phyloP scores from a whole-genome alignment of 2,329 filamentous ascomycete species.

The Aspergillus pseudoviridinutans region DNA sequence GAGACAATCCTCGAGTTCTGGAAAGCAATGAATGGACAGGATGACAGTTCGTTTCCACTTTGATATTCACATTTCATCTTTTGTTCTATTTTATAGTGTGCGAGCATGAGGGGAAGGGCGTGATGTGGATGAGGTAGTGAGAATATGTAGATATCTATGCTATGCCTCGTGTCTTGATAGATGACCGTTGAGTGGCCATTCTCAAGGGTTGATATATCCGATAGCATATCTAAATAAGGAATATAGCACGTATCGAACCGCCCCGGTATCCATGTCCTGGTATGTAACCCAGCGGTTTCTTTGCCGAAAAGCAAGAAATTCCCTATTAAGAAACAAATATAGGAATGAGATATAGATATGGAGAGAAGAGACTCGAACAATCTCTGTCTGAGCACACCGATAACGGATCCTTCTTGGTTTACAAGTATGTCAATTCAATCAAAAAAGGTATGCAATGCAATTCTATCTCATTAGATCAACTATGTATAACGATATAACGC shows the following conservation, averaged over 20 bases:
- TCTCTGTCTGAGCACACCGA: neutral
- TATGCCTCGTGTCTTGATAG: neutral
- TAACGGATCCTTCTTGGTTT: neutral
- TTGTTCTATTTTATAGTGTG: neutral
- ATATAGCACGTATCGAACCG: too few species aligned
- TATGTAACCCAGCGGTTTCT: too few species aligned
- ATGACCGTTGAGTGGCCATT: neutral
- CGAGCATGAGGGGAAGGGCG: neutral
- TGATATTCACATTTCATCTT: neutral
- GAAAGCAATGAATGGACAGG: conserved; percentile 12
- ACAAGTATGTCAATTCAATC: neutral
- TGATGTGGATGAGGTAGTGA: neutral
- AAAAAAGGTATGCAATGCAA: neutral
- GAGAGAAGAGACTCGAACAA: too few species aligned
- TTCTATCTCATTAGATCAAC: neutral
- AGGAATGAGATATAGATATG: too few species aligned
- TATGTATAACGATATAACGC: neutral
- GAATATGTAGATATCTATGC: neutral
- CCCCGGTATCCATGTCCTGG: too few species aligned
- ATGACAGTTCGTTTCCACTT: conserved; percentile 3
- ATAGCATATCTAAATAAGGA: neutral
- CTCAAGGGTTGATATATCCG: neutral
- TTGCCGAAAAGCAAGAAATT: too few species aligned
- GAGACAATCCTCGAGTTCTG: conserved; percentile 8
- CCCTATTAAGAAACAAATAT: too few species aligned